phyloP scores from a whole-genome alignment of 2,329 filamentous ascomycete species.

The Ilyonectria sp. region DNA sequence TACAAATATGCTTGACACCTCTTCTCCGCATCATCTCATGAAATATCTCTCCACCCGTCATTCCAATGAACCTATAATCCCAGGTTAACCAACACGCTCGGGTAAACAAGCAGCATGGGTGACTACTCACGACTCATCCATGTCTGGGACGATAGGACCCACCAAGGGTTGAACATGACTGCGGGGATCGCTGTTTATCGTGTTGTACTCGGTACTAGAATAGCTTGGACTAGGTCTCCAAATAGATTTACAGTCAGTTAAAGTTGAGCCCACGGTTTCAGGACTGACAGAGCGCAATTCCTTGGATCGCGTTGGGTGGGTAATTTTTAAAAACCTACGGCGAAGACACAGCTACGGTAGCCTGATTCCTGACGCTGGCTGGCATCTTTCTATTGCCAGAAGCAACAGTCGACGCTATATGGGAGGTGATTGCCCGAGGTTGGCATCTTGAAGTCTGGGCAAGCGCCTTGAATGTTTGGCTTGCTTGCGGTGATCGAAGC shows the following conservation, averaged over 20 bases:
- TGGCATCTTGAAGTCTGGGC: conserved; percentile 9
- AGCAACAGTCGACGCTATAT: neutral
- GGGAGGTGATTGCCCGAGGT: neutral
- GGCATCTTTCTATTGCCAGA: conserved; percentile 9
- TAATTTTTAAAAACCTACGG: neutral
- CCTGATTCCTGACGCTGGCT: conserved; percentile 3
- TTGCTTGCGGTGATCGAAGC: conserved; percentile 9
- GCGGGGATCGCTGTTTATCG: neutral
- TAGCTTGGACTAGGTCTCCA: neutral
- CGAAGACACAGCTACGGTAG: conserved; percentile 8
- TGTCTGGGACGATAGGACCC: neutral
- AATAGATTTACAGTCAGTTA: neutral
- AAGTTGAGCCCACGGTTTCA: neutral
- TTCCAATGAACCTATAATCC: conserved; percentile 7
- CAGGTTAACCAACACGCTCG: neutral
- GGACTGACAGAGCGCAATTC: neutral
- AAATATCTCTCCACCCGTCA: conserved; percentile 8
- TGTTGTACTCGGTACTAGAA: neutral
- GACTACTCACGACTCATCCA: conserved; percentile 3
- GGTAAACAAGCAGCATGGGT: neutral
- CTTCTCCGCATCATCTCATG: conserved; percentile 11
- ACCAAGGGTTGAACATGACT: conserved; percentile 7
- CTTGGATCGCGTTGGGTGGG: neutral
- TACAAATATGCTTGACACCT: conserved; percentile 8
- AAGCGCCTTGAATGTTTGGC: conserved; percentile 3